These are phyloP conservation scores for Wickerhamiella occidentalis DNA, from an alignment of 805 yeast genomes.

Conservation along the genomic window DNA sequence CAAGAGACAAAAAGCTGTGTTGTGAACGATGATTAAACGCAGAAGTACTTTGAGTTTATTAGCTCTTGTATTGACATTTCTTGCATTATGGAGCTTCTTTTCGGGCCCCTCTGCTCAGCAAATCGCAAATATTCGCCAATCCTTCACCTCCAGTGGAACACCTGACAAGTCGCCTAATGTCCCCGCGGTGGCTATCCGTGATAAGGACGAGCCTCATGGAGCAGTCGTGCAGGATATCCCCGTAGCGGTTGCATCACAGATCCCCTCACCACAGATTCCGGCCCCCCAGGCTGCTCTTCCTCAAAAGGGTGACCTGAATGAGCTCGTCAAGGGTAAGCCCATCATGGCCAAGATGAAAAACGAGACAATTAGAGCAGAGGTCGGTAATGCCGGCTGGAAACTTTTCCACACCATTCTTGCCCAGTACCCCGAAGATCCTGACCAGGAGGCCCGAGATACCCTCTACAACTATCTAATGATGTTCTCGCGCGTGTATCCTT, in stretches of 20 bases:
- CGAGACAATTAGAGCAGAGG: constrained; percentile 64
- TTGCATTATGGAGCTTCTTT: constrained; percentile 8
- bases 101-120: not conserved
- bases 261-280: not conserved
- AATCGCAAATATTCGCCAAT: not conserved
- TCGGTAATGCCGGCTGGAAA: constrained; percentile 89
- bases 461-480: constrained; percentile 51
- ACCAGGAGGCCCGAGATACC: constrained; percentile 48
- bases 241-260: not conserved
- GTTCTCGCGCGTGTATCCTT: constrained; percentile 89
- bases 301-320: constrained; percentile 3
- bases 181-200: not conserved
- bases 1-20: not conserved
- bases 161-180: constrained; percentile 1
- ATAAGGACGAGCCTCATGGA: not conserved
- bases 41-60: constrained; percentile 1
- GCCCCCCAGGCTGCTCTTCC: not conserved
- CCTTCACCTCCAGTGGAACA: not conserved
- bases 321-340: constrained; percentile 30
- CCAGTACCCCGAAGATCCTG: constrained; percentile 78
- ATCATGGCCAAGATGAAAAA: constrained; percentile 95
- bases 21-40: constrained; percentile 2
- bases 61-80: not conserved
- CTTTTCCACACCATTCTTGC: constrained; percentile 85
- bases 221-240: not conserved